These are phyloP conservation scores for Leptomonas seymouri DNA, from an alignment of 208 protist species.

Conservation along the genomic window DNA sequence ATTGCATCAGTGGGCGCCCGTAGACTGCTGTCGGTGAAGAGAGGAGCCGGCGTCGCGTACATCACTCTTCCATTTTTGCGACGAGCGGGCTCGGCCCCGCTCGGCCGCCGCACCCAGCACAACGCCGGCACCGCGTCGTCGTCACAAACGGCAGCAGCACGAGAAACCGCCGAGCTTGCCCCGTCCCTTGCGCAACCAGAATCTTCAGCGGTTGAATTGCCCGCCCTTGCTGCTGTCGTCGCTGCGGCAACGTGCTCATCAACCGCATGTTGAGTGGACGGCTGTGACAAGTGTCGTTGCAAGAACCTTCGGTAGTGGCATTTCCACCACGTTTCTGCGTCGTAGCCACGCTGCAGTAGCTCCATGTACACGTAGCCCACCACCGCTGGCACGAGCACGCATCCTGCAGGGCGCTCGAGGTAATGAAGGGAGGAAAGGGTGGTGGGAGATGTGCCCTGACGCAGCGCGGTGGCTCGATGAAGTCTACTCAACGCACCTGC, in stretches of 20 bases:
- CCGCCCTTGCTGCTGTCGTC: background rate
- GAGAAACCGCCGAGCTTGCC: too few relatives aligned
- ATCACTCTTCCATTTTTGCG: background rate
- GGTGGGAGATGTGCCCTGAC: background rate
- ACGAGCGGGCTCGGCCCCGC: too few relatives aligned
- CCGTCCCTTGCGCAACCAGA: too few relatives aligned
- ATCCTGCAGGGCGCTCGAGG: conserved; percentile 11
- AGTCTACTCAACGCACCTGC: background rate
- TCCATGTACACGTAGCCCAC: conserved; percentile 24
- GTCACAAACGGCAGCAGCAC: too few relatives aligned
- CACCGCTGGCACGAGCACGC: conserved; percentile 1
- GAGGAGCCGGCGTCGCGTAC: background rate
- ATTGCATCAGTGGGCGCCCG: too few relatives aligned
- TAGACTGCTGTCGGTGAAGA: too few relatives aligned
- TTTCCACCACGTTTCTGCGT: conserved; percentile 24
- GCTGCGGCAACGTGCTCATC: background rate
- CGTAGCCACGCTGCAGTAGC: conserved; percentile 11
- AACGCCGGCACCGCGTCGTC: background rate
- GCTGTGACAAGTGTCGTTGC: background rate
- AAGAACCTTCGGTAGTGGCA: conserved; percentile 22
- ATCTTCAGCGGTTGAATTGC: background rate
- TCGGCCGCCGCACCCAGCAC: background rate
- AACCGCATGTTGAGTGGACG: too few relatives aligned
- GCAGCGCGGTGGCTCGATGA: background rate
- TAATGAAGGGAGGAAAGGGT: background rate